phyloP scores from a whole-genome alignment of 345 rosid species.

The Turnera subulata region DNA sequence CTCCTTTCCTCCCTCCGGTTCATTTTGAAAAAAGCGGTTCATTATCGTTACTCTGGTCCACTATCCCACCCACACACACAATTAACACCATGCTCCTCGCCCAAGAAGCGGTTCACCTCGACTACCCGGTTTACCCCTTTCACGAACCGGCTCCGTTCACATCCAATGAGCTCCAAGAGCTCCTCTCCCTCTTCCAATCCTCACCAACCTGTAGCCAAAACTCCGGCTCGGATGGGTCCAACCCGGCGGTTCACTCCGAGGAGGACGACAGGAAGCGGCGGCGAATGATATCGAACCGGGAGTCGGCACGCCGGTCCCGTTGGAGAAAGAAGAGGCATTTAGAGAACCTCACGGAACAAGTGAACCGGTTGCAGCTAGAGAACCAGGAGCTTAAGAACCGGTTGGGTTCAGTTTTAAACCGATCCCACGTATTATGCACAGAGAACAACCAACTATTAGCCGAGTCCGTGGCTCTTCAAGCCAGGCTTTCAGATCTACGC shows the following conservation, averaged over 20 bases:
- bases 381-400: conserved; percentile 56
- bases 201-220: conserved; percentile 26
- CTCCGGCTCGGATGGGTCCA: conserved; percentile 47
- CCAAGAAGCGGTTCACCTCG: conserved; percentile 26
- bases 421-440: conserved; percentile 30
- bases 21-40: conserved; percentile 8
- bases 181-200: conserved; percentile 41
- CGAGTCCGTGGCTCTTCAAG: conserved; percentile 44
- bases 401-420: conserved; percentile 33
- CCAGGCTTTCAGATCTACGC: conserved; percentile 45
- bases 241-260: conserved; percentile 24
- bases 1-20: conserved; percentile 40
- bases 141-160: conserved; percentile 21
- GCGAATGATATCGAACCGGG: conserved; percentile 79
- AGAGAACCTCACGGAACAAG: conserved; percentile 51
- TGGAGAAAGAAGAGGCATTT: conserved; percentile 70
- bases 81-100: conserved; percentile 31
- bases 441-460: conserved; percentile 55
- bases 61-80: too few species aligned
- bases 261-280: conserved; percentile 65
- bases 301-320: conserved; percentile 83
- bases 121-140: conserved; percentile 30
- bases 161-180: conserved; percentile 40
- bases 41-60: background rate
- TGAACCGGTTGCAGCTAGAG: conserved; percentile 37